Conservation (phyloP, 2,329 filamentous ascomycete genomes). For the Lecanicillium sp. region DNA sequence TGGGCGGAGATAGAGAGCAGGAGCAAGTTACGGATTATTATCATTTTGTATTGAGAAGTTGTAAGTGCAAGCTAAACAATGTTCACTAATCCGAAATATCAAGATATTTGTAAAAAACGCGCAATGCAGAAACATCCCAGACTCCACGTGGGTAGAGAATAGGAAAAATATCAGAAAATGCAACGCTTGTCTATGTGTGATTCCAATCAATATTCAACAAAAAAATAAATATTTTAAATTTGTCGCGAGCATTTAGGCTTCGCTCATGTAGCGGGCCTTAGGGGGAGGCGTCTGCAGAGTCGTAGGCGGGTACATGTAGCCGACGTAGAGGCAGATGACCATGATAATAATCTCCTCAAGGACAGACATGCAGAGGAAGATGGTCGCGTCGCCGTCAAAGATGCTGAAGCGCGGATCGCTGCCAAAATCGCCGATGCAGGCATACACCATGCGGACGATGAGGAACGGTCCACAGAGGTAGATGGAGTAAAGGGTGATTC, state of each 20-base stretch:
- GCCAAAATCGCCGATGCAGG: conserved; percentile 15
- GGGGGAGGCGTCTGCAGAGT: background rate
- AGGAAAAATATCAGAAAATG: background rate
- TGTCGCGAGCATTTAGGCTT: background rate
- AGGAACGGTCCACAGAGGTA: conserved; percentile 14
- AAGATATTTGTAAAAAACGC: too few relatives aligned
- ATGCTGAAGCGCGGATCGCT: conserved; percentile 13
- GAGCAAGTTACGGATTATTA: too few relatives aligned
- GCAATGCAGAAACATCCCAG: background rate
- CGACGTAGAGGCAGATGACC: conserved; percentile 15
- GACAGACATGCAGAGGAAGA: conserved; percentile 16
- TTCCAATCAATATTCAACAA: too few relatives aligned
- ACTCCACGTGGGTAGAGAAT: background rate
- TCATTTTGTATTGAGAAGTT: too few relatives aligned
- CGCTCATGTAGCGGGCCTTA: conserved; percentile 9
- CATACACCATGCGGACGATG: conserved; percentile 16
- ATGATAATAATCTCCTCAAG: conserved; percentile 16
- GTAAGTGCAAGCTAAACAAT: too few relatives aligned
- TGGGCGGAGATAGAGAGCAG: too few relatives aligned
- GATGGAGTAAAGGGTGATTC: conserved; percentile 13
- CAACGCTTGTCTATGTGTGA: background rate
- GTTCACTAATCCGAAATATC: too few relatives aligned
- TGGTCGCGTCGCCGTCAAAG: conserved; percentile 15
- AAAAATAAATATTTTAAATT: background rate
- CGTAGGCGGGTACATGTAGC: conserved; percentile 13